Conservation (phyloP, 768 basidiomycete species). For the Leccinum disarticulatum region DNA sequence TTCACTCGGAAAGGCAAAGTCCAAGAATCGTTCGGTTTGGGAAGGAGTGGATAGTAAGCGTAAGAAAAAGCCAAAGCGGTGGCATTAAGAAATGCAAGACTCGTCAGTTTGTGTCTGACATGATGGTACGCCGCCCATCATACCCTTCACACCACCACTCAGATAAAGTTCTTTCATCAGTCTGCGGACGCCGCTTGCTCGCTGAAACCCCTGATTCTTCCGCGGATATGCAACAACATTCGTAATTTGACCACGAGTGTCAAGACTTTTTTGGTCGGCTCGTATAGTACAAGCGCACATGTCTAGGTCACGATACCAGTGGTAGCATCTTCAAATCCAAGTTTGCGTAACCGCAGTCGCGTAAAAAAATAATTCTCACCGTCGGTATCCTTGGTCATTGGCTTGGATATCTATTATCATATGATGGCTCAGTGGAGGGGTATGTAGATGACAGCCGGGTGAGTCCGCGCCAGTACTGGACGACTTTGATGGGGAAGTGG, state of each 20-base stretch:
- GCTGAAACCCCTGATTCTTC: not conserved
- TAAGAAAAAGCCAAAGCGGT: slow-evolving; percentile 18
- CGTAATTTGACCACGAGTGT: not conserved
- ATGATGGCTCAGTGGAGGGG: too few relatives aligned
- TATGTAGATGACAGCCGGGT: too few relatives aligned
- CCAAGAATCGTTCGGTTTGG: slow-evolving; percentile 26
- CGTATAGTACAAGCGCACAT: too few relatives aligned
- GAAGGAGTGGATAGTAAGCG: slow-evolving; percentile 18
- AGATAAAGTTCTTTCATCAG: not conserved
- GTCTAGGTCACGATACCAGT: too few relatives aligned
- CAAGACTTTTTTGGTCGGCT: too few relatives aligned
- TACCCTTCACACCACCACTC: not conserved
- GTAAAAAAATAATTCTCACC: too few relatives aligned
- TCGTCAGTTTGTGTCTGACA: not conserved
- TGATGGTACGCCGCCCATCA: not conserved
- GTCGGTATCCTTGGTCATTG: too few relatives aligned
- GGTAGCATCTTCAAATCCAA: too few relatives aligned
- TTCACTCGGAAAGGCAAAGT: slow-evolving; percentile 22
- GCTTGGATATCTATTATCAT: too few relatives aligned
- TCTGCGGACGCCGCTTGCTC: not conserved
- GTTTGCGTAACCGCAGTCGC: too few relatives aligned
- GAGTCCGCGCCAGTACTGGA: too few relatives aligned
- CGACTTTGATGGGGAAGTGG: too few relatives aligned
- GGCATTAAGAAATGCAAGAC: slow-evolving; percentile 9
- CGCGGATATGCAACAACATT: not conserved